Base-by-base conservation (phyloP, 2,329 filamentous ascomycete species). In the Sporothrix mexicana region DNA sequence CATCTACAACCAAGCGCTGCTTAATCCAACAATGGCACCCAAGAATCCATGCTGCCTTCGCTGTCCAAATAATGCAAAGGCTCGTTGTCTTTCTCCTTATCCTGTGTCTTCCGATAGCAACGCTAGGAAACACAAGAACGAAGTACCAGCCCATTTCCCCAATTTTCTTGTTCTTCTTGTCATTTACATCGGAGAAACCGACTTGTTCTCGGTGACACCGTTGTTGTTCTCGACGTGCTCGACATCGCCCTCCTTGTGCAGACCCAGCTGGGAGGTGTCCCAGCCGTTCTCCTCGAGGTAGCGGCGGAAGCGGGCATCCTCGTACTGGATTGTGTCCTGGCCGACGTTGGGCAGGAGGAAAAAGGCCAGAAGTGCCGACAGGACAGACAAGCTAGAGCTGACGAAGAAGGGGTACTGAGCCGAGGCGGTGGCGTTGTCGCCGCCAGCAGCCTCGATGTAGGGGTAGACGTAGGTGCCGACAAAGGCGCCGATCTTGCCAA, bases 401-500 rank as follows among this genome's bases (percentile, higher is more conserved):
- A 98, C 93, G 81, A 90, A 97, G 83, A 97, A 98, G 0, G 94
- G 94, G 76, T 97, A 94, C 79, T 97, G 94, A 0, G 93, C 93
- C 5, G 86, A 85, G 23, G 88, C 85, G 23, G 87, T 82, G 0
- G 82, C 81, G 70, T 86, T 84, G 71, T 84, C 79, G 0, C 86
- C 86, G 9, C 88, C 90, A 0, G 88, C 90, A 0, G 86, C 87
- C 69, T 89, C 85, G 72, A 94, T 91, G 74, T 94, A 88, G 0
- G 92, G 91, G 78, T 96, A 94, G 13, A 96, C 90, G 77, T 93
- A 95, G 0, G 92, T 93, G 10, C 95, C 95, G 9, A 97, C 89
- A 77, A 97, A 97, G 2, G 94, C 95, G 68, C 91, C 91, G 51
- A 94, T 87, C 81, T 94, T 95, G 74, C 93, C 92, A 1, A 90